A percentile compares a stretch with the other conserved stretches of the same genome.
Conservation (phyloP, 352 stramenopile species). For the Phytophthora pistaciae region DNA sequence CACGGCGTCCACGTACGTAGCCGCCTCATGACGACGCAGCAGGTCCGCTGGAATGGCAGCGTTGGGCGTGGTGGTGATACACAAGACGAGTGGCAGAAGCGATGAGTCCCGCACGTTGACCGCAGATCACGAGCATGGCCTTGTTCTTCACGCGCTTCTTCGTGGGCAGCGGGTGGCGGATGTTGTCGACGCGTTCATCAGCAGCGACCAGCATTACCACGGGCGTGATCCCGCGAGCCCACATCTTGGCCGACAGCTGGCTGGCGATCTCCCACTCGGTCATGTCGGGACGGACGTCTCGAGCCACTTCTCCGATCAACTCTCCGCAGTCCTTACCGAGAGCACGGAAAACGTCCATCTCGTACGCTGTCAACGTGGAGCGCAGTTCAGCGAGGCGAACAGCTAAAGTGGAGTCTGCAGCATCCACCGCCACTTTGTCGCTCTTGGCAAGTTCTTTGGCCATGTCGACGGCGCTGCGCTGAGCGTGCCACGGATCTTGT, state of each 20-base stretch:
- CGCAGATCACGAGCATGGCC: slow-evolving; percentile 81
- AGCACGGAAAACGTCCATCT: slow-evolving; percentile 62
- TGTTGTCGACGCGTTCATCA: slow-evolving; percentile 72
- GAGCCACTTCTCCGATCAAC: slow-evolving; percentile 67
- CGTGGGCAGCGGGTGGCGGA: slow-evolving; percentile 75
- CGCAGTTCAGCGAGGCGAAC: slow-evolving; percentile 45
- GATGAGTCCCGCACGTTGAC: slow-evolving; percentile 69
- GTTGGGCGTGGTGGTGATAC: slow-evolving; percentile 56
- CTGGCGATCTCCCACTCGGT: slow-evolving; percentile 67
- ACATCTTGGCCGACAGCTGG: slow-evolving; percentile 50
- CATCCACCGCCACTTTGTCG: slow-evolving; percentile 49
- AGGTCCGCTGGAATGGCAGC: slow-evolving; percentile 49
- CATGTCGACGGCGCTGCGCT: slow-evolving; percentile 37
- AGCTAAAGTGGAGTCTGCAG: slow-evolving; percentile 33
- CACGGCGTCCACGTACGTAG: slow-evolving; percentile 75
- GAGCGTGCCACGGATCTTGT: slow-evolving; percentile 65
- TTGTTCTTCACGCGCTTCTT: slow-evolving; percentile 79
- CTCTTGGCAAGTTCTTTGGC: slow-evolving; percentile 50
- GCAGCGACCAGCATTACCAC: slow-evolving; percentile 69
- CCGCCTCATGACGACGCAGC: slow-evolving; percentile 64
- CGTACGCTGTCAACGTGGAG: slow-evolving; percentile 58
- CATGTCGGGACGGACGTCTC: slow-evolving; percentile 47
- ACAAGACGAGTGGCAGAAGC: slow-evolving; percentile 72
- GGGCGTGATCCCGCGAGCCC: slow-evolving; percentile 56
- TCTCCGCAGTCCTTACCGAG: slow-evolving; percentile 68